Base-by-base conservation (phyloP, 768 basidiomycete genomes). In the Calocera cornea region DNA sequence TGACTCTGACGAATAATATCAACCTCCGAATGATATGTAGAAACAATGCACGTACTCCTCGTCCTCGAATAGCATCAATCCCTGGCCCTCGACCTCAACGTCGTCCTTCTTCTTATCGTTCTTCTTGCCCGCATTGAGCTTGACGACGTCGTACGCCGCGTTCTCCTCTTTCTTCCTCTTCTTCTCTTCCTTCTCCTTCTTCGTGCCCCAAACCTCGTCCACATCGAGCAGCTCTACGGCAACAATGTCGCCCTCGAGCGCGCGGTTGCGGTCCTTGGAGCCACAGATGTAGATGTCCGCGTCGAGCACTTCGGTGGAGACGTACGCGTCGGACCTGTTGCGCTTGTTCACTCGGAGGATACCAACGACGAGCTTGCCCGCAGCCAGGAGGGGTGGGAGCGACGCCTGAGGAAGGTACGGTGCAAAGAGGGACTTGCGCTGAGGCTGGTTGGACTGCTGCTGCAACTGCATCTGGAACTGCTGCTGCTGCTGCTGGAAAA, bases 121-220 rank as follows among this genome's bases (percentile, higher is more conserved):
- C 79, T 92, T 94, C 72, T 91, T 85, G 68, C 87, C 88, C 38
- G 80, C 83, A 47, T 79, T 81, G 5, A 86, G 82, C 76, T 87
- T 91, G 60, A 76, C 72, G 66, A 88, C 75, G 73, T 98, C 95
- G 76, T 94, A 97, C 0, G 94, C 92, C 33, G 93, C 88, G 75
- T 95, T 97, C 79, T 98, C 97, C 79, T 98, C 97, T 84, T 99
- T 99, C 81, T 98, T 98, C 74, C 95, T 84, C 81, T 99, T 98
- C 87, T 99, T 99, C 81, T 98, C 97, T 77, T 98, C 97, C 80
- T 99, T 99, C 80, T 99, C 97, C 79, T 99, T 99, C 83, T 99
- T 99, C 3, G 97, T 97, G 10, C 90, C 89, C 92, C 92, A 92
- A 16, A 97, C 95, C 77, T 97, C 95, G 73, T 97, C 94, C 29